phyloP scores from a whole-genome alignment of 352 stramenopile genomes.

The Discostella stelligera region DNA sequence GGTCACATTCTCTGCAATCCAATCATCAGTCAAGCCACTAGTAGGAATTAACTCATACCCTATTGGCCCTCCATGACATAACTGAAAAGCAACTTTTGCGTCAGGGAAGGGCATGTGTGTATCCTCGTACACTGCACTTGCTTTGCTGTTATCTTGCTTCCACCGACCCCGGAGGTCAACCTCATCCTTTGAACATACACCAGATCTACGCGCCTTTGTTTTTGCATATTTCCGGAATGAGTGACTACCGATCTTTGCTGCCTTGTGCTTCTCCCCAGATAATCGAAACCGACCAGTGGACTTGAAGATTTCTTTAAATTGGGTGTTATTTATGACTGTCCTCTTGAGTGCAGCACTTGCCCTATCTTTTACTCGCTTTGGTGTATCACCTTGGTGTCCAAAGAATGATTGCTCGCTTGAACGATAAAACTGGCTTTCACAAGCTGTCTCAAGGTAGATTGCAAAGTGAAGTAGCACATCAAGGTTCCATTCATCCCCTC shows the following conservation, averaged over 20 bases:
- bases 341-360: too few relatives aligned
- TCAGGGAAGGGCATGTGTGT: not conserved
- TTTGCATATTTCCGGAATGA: constrained; percentile 7
- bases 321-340: not conserved
- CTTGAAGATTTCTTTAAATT: not conserved
- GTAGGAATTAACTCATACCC: not conserved
- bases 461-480: too few relatives aligned
- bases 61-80: constrained; percentile 7
- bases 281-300: not conserved
- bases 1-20: constrained; percentile 7
- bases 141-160: constrained; percentile 1
- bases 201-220: not conserved
- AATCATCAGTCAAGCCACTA: constrained; percentile 10
- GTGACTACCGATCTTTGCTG: not conserved
- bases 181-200: not conserved
- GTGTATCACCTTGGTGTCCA: too few relatives aligned
- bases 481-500: too few relatives aligned
- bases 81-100: not conserved
- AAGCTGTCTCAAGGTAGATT: too few relatives aligned
- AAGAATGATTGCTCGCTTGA: too few relatives aligned
- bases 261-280: not conserved
- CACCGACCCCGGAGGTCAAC: constrained; percentile 1
- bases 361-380: too few relatives aligned
- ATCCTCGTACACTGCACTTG: not conserved
- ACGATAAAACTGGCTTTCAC: too few relatives aligned